phyloP scores from a whole-genome alignment of 306 rosid species.

The Potentilla sterilis region DNA sequence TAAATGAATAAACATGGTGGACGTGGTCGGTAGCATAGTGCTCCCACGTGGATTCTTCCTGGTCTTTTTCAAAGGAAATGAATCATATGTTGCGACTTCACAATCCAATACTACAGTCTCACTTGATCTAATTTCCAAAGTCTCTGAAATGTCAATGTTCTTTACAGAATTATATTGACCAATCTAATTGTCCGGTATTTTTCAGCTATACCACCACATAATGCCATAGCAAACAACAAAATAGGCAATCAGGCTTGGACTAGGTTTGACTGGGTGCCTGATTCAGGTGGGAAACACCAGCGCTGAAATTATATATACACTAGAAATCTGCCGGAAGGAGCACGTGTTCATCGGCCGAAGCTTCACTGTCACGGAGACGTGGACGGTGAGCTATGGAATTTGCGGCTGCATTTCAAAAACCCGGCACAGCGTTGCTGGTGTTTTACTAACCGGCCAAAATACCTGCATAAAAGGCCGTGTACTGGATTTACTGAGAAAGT shows the following conservation, averaged over 20 bases:
- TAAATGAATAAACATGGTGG: not conserved
- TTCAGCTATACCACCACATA: not conserved
- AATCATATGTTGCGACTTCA: not conserved
- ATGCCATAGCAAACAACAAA: not conserved
- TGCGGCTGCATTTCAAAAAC: not conserved
- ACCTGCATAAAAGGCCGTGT: slow-evolving; percentile 1
- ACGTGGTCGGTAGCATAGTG: slow-evolving; percentile 11
- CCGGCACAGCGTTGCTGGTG: not conserved
- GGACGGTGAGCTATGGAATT: not conserved
- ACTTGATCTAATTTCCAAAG: not conserved
- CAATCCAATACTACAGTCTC: not conserved
- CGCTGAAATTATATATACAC: not conserved
- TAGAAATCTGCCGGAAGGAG: not conserved
- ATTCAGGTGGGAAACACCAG: not conserved
- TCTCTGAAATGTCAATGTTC: not conserved
- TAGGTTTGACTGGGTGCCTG: slow-evolving; percentile 6
- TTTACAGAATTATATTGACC: not conserved
- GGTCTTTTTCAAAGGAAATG: not conserved
- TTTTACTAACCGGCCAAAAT: not conserved
- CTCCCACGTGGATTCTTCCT: not conserved
- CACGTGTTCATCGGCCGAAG: not conserved
- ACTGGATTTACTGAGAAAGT: not conserved
- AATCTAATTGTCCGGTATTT: not conserved
- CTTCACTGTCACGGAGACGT: not conserved
- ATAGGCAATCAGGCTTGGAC: not conserved